Conservation (phyloP, 495 filamentous ascomycete species). For the Pyronema omphalodes region DNA sequence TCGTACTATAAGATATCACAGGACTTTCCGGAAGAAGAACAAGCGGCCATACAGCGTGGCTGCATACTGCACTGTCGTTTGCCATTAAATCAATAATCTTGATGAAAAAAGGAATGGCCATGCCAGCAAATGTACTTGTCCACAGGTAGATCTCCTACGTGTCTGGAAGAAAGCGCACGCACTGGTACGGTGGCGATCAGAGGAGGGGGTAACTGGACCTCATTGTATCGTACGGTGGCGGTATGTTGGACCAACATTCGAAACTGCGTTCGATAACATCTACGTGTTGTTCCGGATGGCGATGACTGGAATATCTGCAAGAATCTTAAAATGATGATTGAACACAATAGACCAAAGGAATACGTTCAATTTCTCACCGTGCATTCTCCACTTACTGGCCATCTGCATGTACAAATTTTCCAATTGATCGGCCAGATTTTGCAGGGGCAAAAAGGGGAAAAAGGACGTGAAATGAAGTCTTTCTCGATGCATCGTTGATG, state of each 20-base stretch:
- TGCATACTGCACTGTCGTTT: background rate
- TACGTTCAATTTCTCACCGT: background rate
- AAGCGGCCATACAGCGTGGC: background rate
- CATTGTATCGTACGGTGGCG: background rate
- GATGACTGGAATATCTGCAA: background rate
- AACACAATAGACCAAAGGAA: background rate
- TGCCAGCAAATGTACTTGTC: background rate
- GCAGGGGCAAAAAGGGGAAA: background rate
- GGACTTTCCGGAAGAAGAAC: background rate
- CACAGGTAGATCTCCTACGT: background rate
- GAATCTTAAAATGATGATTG: background rate
- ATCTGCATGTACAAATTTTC: background rate
- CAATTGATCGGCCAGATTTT: background rate
- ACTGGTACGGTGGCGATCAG: slow-evolving; percentile 2
- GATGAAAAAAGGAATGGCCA: background rate
- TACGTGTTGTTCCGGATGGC: background rate
- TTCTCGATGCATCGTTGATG: background rate
- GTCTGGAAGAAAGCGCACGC: background rate
- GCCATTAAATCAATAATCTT: background rate
- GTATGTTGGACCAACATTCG: background rate
- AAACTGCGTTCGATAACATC: background rate
- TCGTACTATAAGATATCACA: background rate
- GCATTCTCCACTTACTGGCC: background rate
- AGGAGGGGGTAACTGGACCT: background rate
- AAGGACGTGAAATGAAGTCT: background rate